phyloP scores from a whole-genome alignment of 306 rosid genomes.

The Corylus americana region DNA sequence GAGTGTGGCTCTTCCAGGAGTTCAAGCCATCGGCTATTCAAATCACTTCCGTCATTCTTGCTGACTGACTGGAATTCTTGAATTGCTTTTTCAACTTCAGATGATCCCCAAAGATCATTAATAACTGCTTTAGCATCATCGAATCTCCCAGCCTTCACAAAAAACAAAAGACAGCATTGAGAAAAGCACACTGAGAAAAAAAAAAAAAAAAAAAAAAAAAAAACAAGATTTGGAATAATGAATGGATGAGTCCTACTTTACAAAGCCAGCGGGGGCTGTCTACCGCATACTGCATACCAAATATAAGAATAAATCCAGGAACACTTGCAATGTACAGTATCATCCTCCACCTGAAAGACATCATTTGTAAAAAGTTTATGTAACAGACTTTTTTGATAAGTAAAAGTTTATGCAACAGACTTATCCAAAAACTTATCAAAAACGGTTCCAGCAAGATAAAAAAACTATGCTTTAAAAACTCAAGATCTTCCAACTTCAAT shows the following conservation, averaged over 20 bases:
- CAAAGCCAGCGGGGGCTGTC: conserved; percentile 97
- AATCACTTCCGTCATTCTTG: conserved; percentile 74
- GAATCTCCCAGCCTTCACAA: conserved; percentile 66
- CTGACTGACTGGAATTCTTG: conserved; percentile 71
- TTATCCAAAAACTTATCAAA: no score
- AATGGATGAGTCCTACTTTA: conserved; percentile 54
- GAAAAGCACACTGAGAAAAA: conserved; percentile 12
- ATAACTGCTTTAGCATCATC: conserved; percentile 64
- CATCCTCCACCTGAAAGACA: conserved; percentile 84
- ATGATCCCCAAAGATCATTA: conserved; percentile 75
- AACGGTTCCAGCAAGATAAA: neutral
- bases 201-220: conserved; percentile 22
- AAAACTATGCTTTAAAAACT: neutral
- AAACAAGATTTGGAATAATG: conserved; percentile 1
- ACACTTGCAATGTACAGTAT: conserved; percentile 80
- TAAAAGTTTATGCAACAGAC: conserved; percentile 1
- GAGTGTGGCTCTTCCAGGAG: conserved; percentile 76
- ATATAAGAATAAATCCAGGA: conserved; percentile 66
- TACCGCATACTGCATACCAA: conserved; percentile 89
- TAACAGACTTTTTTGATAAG: neutral
- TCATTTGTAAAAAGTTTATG: conserved; percentile 11
- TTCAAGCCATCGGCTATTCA: conserved; percentile 73
- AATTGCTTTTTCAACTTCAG: conserved; percentile 74
- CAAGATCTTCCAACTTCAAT: conserved; percentile 2
- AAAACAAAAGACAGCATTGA: conserved; percentile 21